Evolutionary conservation across 2,329 filamentous ascomycete species (phyloP).

Genomic region (Xylaria hypoxylon): DNA sequence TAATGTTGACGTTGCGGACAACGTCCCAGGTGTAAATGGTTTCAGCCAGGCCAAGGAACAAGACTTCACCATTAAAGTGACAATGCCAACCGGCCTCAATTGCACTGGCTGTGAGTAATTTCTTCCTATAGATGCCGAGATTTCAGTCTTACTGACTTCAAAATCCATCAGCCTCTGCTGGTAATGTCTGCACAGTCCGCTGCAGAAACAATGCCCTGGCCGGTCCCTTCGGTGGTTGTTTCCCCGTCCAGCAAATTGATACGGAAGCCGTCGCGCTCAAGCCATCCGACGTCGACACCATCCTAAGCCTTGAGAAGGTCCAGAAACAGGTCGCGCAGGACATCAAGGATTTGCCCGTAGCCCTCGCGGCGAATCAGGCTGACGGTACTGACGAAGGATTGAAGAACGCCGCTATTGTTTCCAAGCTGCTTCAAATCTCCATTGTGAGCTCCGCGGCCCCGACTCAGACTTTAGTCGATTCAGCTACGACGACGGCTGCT

Average conservation of each 20-base stretch:
- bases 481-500: too few relatives aligned
- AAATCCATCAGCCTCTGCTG: conserved; percentile 60
- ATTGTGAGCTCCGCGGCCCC: conserved; percentile 51
- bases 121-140: not conserved
- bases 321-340: conserved; percentile 63
- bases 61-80: conserved; percentile 67
- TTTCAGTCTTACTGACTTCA: not conserved
- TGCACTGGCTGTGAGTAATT: conserved; percentile 62
- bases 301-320: conserved; percentile 58
- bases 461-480: conserved; percentile 49
- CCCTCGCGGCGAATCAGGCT: conserved; percentile 59
- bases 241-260: conserved; percentile 68
- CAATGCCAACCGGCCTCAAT: conserved; percentile 61
- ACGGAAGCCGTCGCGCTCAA: conserved; percentile 55
- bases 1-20: conserved; percentile 66
- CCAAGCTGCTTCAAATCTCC: conserved; percentile 52
- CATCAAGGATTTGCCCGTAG: conserved; percentile 61
- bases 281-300: conserved; percentile 59
- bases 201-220: conserved; percentile 69
- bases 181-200: conserved; percentile 68
- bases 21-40: conserved; percentile 68
- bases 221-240: conserved; percentile 69
- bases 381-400: conserved; percentile 52
- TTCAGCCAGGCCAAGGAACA: conserved; percentile 67
- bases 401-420: conserved; percentile 55